Conservation (phyloP, 2,329 filamentous ascomycete species). For the Talaromyces islandicus region DNA sequence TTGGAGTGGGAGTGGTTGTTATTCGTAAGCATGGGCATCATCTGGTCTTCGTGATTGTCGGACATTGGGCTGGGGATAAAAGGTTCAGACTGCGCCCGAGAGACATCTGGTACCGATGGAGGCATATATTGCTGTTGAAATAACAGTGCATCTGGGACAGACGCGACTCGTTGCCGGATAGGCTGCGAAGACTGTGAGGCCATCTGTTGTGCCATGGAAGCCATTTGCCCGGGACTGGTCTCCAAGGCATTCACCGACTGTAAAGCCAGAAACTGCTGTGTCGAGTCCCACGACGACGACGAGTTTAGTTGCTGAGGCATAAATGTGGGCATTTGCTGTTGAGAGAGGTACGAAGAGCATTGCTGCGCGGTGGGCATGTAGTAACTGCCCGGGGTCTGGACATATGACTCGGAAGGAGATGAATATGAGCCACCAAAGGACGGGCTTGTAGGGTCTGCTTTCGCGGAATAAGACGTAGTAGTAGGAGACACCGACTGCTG, state of each 20-base stretch:
- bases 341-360: slow-evolving; percentile 16
- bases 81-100: slow-evolving; percentile 3
- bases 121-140: background rate
- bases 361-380: background rate
- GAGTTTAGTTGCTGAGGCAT: background rate
- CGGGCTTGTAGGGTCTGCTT: slow-evolving; percentile 3
- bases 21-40: background rate
- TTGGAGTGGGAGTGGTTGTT: too few relatives aligned
- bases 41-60: background rate
- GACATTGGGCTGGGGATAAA: background rate
- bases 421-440: slow-evolving; percentile 1
- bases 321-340: background rate
- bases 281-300: background rate
- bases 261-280: background rate
- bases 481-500: slow-evolving; percentile 1
- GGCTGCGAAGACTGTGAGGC: background rate
- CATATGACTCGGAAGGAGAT: slow-evolving; percentile 11
- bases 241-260: background rate
- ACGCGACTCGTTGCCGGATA: slow-evolving; percentile 7
- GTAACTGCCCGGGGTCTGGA: slow-evolving; percentile 16
- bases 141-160: slow-evolving; percentile 7
- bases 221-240: background rate
- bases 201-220: slow-evolving; percentile 6
- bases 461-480: background rate
- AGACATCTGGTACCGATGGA: background rate